phyloP scores from a whole-genome alignment of 2,329 filamentous ascomycete genomes.

The Mycosphaerella arachidis region DNA sequence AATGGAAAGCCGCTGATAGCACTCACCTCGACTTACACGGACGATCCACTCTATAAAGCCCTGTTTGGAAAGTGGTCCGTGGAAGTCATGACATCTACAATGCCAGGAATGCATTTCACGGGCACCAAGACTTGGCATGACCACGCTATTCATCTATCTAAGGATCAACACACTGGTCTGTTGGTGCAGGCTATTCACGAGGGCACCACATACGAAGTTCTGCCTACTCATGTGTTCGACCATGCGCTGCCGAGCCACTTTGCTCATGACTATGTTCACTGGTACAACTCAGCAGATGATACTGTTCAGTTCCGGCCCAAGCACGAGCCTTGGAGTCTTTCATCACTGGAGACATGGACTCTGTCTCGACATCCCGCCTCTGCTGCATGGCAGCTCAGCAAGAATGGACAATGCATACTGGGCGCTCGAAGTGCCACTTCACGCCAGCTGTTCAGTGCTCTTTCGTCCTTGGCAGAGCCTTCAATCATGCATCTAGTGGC shows the following conservation, averaged over 20 bases:
- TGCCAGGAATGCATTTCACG: constrained; percentile 52
- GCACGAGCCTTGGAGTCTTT: constrained; percentile 19
- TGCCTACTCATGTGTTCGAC: constrained; percentile 32
- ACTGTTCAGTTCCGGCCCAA: constrained; percentile 49
- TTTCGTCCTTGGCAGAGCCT: too few species aligned
- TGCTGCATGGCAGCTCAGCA: constrained; percentile 32
- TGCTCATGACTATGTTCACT: constrained; percentile 54
- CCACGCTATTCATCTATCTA: not conserved
- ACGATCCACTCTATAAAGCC: constrained; percentile 41
- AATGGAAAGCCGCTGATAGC: constrained; percentile 48
- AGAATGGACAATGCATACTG: constrained; percentile 4
- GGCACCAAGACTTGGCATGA: constrained; percentile 27
- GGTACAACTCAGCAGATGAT: constrained; percentile 49
- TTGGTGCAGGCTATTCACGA: not conserved
- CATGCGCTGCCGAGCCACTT: constrained; percentile 51
- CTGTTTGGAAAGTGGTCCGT: constrained; percentile 54
- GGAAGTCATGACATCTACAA: constrained; percentile 48
- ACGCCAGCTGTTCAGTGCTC: constrained; percentile 46
- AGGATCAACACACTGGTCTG: not conserved
- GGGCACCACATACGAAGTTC: constrained; percentile 31
- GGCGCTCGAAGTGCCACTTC: constrained; percentile 13
- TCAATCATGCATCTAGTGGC: too few species aligned
- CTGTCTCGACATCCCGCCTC: constrained; percentile 30
- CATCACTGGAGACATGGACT: constrained; percentile 10
- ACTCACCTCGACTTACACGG: constrained; percentile 50